A percentile compares a stretch with the other conserved stretches of the same genome.
phyloP scores from a whole-genome alignment of 2,329 filamentous ascomycete genomes.

The Claviceps lovelessii region DNA sequence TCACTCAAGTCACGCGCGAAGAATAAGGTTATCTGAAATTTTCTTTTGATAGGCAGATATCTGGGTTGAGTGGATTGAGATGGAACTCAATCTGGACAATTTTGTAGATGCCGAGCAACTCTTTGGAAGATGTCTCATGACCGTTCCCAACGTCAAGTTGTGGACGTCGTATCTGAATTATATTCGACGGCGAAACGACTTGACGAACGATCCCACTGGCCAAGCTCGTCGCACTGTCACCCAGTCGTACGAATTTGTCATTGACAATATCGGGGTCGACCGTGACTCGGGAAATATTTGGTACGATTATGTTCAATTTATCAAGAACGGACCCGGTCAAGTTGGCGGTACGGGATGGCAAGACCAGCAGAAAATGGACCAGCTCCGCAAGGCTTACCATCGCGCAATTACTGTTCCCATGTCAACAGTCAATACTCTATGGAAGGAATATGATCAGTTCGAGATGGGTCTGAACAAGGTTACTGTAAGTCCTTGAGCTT shows the following conservation, averaged over 20 bases:
- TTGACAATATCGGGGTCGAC: constrained; percentile 80
- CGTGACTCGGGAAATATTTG: constrained; percentile 80
- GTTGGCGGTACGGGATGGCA: constrained; percentile 84
- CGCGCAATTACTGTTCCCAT: constrained; percentile 79
- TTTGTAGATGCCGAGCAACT: constrained; percentile 68
- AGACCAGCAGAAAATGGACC: constrained; percentile 95
- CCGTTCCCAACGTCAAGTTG: constrained; percentile 68
- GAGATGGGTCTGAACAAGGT: constrained; percentile 89
- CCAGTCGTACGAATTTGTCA: constrained; percentile 82
- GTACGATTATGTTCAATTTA: constrained; percentile 89
- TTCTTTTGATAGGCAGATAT: constrained; percentile 57
- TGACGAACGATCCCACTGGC: constrained; percentile 62
- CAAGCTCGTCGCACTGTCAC: constrained; percentile 65
- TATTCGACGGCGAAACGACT: constrained; percentile 77
- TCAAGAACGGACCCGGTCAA: constrained; percentile 73
- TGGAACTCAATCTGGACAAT: constrained; percentile 81
- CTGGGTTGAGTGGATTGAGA: constrained; percentile 77
- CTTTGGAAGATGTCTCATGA: constrained; percentile 65
- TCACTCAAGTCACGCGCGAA: neutral
- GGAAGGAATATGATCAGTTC: constrained; percentile 97
- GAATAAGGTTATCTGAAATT: neutral
- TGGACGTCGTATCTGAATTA: constrained; percentile 95
- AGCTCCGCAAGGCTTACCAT: constrained; percentile 82
- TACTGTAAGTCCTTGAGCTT: constrained; percentile 45
- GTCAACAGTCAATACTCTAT: constrained; percentile 65